Percentiles rank a stretch among this genome's conserved stretches.
phyloP scores from a whole-genome alignment of 2,329 filamentous ascomycete genomes.

The Trichoderma polysporum region DNA sequence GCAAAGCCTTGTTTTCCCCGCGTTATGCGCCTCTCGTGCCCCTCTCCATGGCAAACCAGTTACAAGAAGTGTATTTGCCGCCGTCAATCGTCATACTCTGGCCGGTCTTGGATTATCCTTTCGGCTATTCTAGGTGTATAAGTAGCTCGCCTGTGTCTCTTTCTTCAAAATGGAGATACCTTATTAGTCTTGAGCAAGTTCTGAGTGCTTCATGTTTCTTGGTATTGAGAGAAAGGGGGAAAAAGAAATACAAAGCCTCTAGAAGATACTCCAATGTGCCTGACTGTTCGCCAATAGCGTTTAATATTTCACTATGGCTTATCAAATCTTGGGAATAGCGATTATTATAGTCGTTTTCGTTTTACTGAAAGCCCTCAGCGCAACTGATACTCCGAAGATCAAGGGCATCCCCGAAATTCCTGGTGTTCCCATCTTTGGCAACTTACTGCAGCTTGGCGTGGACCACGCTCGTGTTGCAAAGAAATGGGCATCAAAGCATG shows the following conservation, averaged over 20 bases:
- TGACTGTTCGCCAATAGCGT: background rate
- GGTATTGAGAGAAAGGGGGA: background rate
- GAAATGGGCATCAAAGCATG: conserved; percentile 60
- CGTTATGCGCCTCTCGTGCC: background rate
- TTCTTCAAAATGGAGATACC: background rate
- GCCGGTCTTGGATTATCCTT: background rate
- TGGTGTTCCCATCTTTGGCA: conserved; percentile 62
- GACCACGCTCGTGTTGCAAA: conserved; percentile 55
- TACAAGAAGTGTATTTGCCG: background rate
- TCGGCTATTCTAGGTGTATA: background rate
- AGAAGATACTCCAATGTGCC: background rate
- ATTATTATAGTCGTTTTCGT: conserved; percentile 25
- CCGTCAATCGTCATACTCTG: background rate
- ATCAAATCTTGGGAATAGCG: conserved; percentile 24
- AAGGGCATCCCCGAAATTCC: conserved; percentile 62
- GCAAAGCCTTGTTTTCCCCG: background rate
- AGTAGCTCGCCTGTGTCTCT: background rate
- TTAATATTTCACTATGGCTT: conserved; percentile 24
- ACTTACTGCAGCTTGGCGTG: conserved; percentile 58
- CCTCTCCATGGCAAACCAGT: background rate
- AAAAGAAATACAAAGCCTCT: background rate
- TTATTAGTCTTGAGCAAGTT: background rate
- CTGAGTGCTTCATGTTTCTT: background rate
- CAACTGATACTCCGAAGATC: conserved; percentile 59
- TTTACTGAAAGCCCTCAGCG: conserved; percentile 37